Evolutionary conservation across 208 protist species (phyloP), one percentile per base, ranked within the genome.

Genomic region (Acanthamoeba healyi): DNA sequence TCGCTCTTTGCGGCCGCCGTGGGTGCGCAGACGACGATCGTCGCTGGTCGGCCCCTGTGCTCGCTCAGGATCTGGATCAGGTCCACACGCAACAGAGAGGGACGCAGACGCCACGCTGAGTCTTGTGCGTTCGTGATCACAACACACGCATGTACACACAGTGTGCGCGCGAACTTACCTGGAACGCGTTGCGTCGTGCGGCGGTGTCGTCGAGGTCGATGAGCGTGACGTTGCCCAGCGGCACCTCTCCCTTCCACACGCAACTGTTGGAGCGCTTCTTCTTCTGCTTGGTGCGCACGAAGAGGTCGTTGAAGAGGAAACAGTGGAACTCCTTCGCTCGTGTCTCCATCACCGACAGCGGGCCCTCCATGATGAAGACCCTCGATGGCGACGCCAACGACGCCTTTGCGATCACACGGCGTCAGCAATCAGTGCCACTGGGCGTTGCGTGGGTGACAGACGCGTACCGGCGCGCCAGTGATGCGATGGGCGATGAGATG

Each of bases 61-160:
- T 70, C 61, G 61, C 61, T 70, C 61, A 70, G 61, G 29, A 70
- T 70, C 61, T 70, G n/a, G n/a, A n/a, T n/a, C n/a, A n/a, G n/a
- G n/a, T n/a, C n/a, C n/a, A n/a, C n/a, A n/a, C n/a, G n/a, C n/a
- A n/a, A n/a, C n/a, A n/a, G n/a, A n/a, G n/a, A n/a, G n/a, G n/a
- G n/a, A n/a, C n/a, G n/a, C n/a, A n/a, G n/a, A n/a, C n/a, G n/a
- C n/a, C n/a, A n/a, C n/a, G n/a, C n/a, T n/a, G n/a, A n/a, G n/a
- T n/a, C n/a, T n/a, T n/a, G n/a, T n/a, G n/a, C n/a, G n/a, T n/a
- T n/a, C n/a, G n/a, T n/a, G n/a, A n/a, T n/a, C n/a, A n/a, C n/a
- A n/a, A n/a, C n/a, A n/a, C n/a, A n/a, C n/a, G n/a, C n/a, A n/a
- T n/a, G n/a, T n/a, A n/a, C n/a, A n/a, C n/a, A n/a, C n/a, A n/a